Conservation (phyloP, 495 filamentous ascomycete species). For the Niebla homalea region DNA sequence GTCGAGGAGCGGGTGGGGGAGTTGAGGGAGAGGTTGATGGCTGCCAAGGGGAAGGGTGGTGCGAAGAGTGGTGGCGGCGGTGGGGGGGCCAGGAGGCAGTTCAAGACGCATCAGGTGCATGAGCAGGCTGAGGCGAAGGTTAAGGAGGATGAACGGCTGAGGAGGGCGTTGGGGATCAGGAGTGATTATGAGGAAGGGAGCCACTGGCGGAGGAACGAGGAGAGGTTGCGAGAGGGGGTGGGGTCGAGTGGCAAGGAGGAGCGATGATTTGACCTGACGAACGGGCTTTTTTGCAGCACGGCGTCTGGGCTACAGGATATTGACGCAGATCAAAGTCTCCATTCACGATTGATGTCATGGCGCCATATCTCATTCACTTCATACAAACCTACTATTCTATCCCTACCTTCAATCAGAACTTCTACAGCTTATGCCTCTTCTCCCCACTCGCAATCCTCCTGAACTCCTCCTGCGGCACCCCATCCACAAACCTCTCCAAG, state of each 20-base stretch:
- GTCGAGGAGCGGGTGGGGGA: conserved; percentile 54
- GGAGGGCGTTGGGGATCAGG: conserved; percentile 78
- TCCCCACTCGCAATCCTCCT: conserved; percentile 46
- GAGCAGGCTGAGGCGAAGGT: conserved; percentile 94
- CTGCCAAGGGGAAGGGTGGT: conserved; percentile 16
- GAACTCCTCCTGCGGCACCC: conserved; percentile 80
- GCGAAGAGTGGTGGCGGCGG: conserved; percentile 25
- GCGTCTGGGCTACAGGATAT: not conserved
- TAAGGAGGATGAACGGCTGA: conserved; percentile 78
- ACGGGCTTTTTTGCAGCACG: not conserved
- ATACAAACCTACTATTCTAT: not conserved
- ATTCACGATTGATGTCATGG: not conserved
- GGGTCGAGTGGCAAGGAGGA: conserved; percentile 29
- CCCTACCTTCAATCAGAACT: not conserved
- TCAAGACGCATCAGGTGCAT: conserved; percentile 92
- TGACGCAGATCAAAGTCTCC: not conserved
- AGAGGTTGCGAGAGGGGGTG: conserved; percentile 48
- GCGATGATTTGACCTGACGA: conserved; percentile 11
- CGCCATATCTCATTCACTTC: not conserved
- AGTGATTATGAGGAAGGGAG: conserved; percentile 79
- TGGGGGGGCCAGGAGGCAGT: conserved; percentile 23
- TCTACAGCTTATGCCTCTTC: conserved; percentile 76
- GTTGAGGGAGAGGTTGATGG: conserved; percentile 49
- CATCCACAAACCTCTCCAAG: conserved; percentile 62
- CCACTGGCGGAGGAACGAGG: conserved; percentile 60